These are phyloP conservation scores for Phaffomyces antillensis DNA, from an alignment of 805 yeast genomes.

Conservation along the genomic window DNA sequence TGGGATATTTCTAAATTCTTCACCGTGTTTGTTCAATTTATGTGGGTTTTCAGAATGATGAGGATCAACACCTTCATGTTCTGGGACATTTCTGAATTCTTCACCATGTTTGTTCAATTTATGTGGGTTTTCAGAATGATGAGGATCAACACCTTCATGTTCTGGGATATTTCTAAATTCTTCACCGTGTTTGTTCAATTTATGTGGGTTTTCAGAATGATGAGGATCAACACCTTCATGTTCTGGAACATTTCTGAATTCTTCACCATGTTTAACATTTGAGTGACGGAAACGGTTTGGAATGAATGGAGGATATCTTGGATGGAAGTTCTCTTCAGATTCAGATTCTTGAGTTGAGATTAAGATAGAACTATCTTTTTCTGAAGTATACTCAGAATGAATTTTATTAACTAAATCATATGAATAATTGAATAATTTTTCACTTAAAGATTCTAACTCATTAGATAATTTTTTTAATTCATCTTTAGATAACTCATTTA, in stretches of 20 bases:
- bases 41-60: not conserved
- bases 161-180: not conserved
- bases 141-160: constrained; percentile 1
- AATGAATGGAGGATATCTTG: not conserved
- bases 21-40: not conserved
- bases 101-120: not conserved
- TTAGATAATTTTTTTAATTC: constrained; percentile 4
- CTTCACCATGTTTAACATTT: too few relatives aligned
- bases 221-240: constrained; percentile 3
- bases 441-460: constrained; percentile 5
- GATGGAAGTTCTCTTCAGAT: not conserved
- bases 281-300: not conserved
- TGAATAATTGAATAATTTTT: constrained; percentile 3
- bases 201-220: not conserved
- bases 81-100: not conserved
- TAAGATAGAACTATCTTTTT: not conserved
- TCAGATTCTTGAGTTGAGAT: too few relatives aligned
- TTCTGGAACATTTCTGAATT: not conserved
- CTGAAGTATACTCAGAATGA: not conserved
- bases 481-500: constrained; percentile 8
- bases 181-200: not conserved
- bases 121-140: not conserved
- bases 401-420: constrained; percentile 1
- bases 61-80: constrained; percentile 2
- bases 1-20: not conserved